Base-by-base conservation (phyloP, 441 rosid genomes). In the Heliophila coronopifolia region DNA sequence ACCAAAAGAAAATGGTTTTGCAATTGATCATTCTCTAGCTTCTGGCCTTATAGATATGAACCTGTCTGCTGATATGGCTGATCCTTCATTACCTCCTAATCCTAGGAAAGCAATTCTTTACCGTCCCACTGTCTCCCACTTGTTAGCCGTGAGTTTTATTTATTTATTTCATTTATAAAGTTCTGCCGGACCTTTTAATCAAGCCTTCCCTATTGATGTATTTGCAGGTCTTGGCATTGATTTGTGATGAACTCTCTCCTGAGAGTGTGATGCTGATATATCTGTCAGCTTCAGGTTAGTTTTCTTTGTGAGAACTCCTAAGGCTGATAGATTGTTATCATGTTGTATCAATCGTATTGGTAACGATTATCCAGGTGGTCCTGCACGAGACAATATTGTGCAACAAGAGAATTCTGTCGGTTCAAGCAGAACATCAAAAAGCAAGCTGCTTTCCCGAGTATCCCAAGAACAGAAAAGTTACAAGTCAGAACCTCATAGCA, bases 61-160 rank as follows among this genome's bases (percentile, higher is more conserved):
- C 27, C 55, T 84, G 61, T 73, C 83, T 50, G 77, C 77, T 32
- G 96, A 79, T 66, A 62, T 77, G 75, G 78, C 78, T 27, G 98
- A 91, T 72, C 81, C 93, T 17, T 56, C 63, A 4, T 57, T 83
- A 59, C 95, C 83, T n/a, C 82, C 79, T 56, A 91, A 91, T 75
- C 93, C 98, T 44, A 80, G 78, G 67, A 87, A 91, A 77, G 79
- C 91, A 3, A 37, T 91, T 69, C 98, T 91, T 10, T 80, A 91
- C 59, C 95, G 79, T 45, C 98, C 98, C 23, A 68, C 91, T 3
- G 91, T 60, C 3, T 78, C 96, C 15, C 95, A 79, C 63, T 78
- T 91, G 54, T 39, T 91, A 54, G 93, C 94, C 10, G 98, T 91
- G 61, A 79, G 98, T 77, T 66, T 67, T 50, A 17, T 52, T 23